Base-by-base conservation (phyloP, 2,329 filamentous ascomycete species). In the Fusarium foetens region DNA sequence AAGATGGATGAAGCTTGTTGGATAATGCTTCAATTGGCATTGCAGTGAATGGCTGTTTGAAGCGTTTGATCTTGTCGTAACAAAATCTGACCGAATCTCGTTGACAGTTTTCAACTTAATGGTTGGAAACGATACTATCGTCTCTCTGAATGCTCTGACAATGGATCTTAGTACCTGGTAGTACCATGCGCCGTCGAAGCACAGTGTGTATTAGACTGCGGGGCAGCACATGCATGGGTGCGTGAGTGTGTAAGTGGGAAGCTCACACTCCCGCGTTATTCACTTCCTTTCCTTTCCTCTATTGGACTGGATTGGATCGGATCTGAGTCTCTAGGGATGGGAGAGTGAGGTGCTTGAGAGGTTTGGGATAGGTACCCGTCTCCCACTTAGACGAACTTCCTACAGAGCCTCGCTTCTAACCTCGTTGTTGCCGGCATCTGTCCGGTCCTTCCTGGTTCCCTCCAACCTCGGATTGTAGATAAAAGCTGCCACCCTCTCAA, bases 401-500 rank as follows among this genome's bases (percentile, higher is more conserved):
- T 21, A 19, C 23, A 60, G 69, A 68, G 65, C 58, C 51, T 68
- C 65, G 62, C 54, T 71, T 55, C 58, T 52, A 25, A 68, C 31
- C 33, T 58, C 33, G 27, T 35, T 59, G 45, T 58, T 71, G 57
- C 72, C 57, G 43, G 41, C 49, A 35, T 65, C 62, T 58, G 58
- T 59, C 63, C 72, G 58, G 43, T 51, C 55, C 45, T 57, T 68
- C 63, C 62, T 63, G 52, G 58, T 41, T 63, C 68, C 58, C 57
- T 60, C 58, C 49, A 29, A 53, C 49, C 49, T 53, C 33, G 42
- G 31, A 42, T 59, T 43, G 58, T 43, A 75, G 72, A 77, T 76
- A 76, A 76, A 68, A 71, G 71, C 49, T 58, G 57, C 63, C 48
- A 61, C 58, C 63, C 68, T 58, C 45, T 66, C 61, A 14, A 49